phyloP scores from a whole-genome alignment of 306 rosid species.

The Lablab purpureus region DNA sequence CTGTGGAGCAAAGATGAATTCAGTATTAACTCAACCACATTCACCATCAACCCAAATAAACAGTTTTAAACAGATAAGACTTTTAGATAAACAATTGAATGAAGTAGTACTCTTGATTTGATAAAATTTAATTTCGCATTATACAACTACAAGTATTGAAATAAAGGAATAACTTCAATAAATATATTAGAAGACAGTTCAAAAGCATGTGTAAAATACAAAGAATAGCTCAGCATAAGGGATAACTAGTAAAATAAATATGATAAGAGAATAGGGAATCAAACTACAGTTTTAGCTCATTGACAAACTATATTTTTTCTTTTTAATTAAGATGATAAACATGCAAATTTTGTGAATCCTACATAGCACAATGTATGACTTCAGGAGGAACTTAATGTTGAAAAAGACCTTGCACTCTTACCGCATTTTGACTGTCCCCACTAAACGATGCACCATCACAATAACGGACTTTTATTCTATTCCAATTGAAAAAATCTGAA shows the following conservation, averaged over 20 bases:
- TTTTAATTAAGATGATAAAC: background rate
- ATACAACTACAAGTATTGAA: background rate
- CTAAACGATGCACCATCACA: slow-evolving; percentile 95
- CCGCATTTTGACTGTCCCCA: slow-evolving; percentile 76
- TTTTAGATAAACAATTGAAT: slow-evolving; percentile 19
- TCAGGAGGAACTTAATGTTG: slow-evolving; percentile 17
- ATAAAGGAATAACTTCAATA: background rate
- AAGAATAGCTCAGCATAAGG: slow-evolving; percentile 7
- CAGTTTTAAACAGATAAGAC: slow-evolving; percentile 22
- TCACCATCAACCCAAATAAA: slow-evolving; percentile 15
- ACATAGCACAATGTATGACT: slow-evolving; percentile 5
- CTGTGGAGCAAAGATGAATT: slow-evolving; percentile 52
- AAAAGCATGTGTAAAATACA: background rate
- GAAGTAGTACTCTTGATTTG: slow-evolving; percentile 7
- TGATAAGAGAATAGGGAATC: background rate
- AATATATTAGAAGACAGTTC: background rate
- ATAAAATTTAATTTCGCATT: background rate
- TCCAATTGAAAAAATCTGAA: slow-evolving; percentile 89
- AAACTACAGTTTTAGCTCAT: background rate
- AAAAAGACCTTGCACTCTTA: slow-evolving; percentile 35
- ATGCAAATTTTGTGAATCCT: slow-evolving; percentile 8
- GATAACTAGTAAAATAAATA: background rate
- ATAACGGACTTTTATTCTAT: slow-evolving; percentile 84
- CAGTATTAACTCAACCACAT: slow-evolving; percentile 28
- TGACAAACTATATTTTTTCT: background rate